These are phyloP conservation scores for Ophiostoma sp. DNA, from an alignment of 2,329 filamentous ascomycete species.

Conservation along the genomic window DNA sequence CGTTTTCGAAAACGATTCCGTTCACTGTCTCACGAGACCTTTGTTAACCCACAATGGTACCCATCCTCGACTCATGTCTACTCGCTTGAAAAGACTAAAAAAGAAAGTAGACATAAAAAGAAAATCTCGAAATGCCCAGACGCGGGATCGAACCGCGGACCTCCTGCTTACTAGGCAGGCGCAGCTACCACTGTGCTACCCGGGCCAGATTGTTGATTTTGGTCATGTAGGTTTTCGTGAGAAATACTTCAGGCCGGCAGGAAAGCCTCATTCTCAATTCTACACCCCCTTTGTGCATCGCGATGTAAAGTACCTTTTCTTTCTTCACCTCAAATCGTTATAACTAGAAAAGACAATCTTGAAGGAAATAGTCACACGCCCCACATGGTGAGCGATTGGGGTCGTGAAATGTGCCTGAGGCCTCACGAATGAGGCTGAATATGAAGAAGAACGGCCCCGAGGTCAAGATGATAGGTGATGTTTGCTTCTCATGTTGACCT, in stretches of 20 bases:
- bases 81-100: neutral
- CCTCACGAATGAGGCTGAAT: neutral
- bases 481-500: neutral
- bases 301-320: neutral
- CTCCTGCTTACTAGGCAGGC: slow-evolving; percentile 30
- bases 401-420: neutral
- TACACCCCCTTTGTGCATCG: slow-evolving; percentile 1
- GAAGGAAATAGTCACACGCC: neutral
- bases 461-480: neutral
- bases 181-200: slow-evolving; percentile 30
- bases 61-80: neutral
- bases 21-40: neutral
- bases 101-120: too few species aligned
- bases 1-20: neutral
- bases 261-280: neutral
- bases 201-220: slow-evolving; percentile 15
- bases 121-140: slow-evolving; percentile 22
- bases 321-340: neutral
- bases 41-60: neutral
- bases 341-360: neutral
- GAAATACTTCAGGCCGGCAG: neutral
- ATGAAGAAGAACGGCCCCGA: neutral
- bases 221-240: neutral
- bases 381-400: neutral
- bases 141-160: slow-evolving; percentile 30